phyloP scores from a whole-genome alignment of 306 rosid species.

The Luffa acutangula region DNA sequence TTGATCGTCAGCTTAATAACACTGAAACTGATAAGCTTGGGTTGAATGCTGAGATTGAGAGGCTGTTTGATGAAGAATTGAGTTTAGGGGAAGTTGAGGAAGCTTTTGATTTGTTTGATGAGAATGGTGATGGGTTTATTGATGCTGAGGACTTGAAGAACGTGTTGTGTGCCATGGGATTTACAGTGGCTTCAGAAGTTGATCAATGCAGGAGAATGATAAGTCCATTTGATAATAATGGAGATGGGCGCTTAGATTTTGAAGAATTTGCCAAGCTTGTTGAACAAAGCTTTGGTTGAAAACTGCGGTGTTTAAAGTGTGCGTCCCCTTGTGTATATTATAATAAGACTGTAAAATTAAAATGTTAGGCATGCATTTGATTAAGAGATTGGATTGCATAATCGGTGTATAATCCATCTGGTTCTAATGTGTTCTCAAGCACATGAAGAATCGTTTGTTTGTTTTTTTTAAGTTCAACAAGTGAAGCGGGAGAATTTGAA shows the following conservation, averaged over 20 bases:
- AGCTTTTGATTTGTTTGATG: conserved; percentile 39
- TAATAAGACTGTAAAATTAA: no score
- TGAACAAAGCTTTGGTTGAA: conserved; percentile 21
- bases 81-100: conserved; percentile 32
- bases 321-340: not conserved
- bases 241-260: conserved; percentile 39
- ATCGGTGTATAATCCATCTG: no score
- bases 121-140: conserved; percentile 40
- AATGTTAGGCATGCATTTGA: no score
- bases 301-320: not conserved
- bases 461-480: no score
- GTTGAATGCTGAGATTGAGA: conserved; percentile 11
- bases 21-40: not conserved
- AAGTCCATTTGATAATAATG: conserved; percentile 22
- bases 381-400: no score
- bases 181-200: conserved; percentile 16
- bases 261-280: conserved; percentile 28
- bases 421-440: no score
- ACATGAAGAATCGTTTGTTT: no score
- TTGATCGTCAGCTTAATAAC: conserved; percentile 3
- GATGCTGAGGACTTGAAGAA: conserved; percentile 34
- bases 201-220: conserved; percentile 34
- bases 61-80: conserved; percentile 25
- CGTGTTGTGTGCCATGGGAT: conserved; percentile 24
- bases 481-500: no score